phyloP scores from a whole-genome alignment of 2,329 filamentous ascomycete genomes.

The Penicillium thymicola region DNA sequence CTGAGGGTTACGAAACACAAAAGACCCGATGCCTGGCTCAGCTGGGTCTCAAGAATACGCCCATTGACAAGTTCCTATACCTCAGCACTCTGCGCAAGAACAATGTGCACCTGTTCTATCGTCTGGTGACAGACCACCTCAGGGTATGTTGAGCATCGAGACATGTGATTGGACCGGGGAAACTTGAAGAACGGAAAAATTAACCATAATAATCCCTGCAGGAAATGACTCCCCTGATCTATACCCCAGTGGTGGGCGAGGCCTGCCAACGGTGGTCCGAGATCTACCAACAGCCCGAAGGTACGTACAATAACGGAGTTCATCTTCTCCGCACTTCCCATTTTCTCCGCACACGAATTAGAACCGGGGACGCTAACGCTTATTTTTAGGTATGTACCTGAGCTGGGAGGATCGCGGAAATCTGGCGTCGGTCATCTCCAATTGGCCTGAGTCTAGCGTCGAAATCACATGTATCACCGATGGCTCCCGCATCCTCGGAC shows the following conservation, averaged over 20 bases:
- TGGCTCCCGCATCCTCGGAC: constrained; percentile 83
- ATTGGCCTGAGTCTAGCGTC: constrained; percentile 86
- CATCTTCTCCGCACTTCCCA: background rate
- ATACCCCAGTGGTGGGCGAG: constrained; percentile 68
- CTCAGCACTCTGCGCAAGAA: constrained; percentile 50
- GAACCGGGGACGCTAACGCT: constrained; percentile 25
- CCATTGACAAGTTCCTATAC: constrained; percentile 51
- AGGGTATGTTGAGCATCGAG: constrained; percentile 31
- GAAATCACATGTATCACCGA: constrained; percentile 98
- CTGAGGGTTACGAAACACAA: constrained; percentile 49
- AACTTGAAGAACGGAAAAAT: constrained; percentile 4
- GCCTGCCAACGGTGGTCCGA: constrained; percentile 96
- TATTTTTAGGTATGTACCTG: constrained; percentile 69
- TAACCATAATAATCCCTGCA: constrained; percentile 23
- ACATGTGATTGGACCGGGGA: constrained; percentile 5
- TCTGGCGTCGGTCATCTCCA: constrained; percentile 80
- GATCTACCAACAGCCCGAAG: constrained; percentile 91
- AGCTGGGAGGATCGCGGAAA: constrained; percentile 92
- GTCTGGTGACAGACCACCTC: constrained; percentile 48
- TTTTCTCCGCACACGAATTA: constrained; percentile 16
- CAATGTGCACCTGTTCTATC: constrained; percentile 53
- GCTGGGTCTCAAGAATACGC: constrained; percentile 45
- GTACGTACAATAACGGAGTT: constrained; percentile 38
- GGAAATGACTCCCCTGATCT: constrained; percentile 50
- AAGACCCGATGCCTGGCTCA: constrained; percentile 50